A percentile compares a stretch with the other conserved stretches of the same genome.
These are phyloP conservation scores for Sanguinoderma infundibulare DNA, from an alignment of 1,284 basidiomycete species.

Conservation along the genomic window DNA sequence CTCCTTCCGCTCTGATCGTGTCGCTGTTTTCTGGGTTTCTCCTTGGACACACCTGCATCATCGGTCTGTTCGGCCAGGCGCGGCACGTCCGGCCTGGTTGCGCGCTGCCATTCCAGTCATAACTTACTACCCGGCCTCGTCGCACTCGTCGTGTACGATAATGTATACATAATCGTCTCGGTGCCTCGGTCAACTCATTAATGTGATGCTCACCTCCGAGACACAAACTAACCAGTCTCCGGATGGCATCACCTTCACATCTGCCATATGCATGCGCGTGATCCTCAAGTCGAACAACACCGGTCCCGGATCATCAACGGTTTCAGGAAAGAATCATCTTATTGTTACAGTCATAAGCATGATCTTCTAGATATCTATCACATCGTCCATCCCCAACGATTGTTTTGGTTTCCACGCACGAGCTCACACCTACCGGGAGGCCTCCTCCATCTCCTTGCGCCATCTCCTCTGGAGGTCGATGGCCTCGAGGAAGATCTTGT, in stretches of 20 bases:
- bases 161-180: neutral
- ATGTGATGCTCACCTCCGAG: neutral
- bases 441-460: constrained; percentile 73
- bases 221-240: neutral
- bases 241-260: neutral
- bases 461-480: constrained; percentile 89
- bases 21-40: neutral
- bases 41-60: neutral
- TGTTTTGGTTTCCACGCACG: neutral
- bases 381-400: neutral
- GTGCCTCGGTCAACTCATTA: neutral
- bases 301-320: neutral
- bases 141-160: neutral
- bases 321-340: neutral
- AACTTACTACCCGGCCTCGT: neutral
- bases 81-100: constrained; percentile 14
- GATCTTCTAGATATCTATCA: neutral
- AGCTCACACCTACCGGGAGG: constrained; percentile 26
- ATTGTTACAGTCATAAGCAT: neutral
- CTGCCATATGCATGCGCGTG: too few relatives aligned
- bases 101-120: neutral
- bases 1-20: neutral
- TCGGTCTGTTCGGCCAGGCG: neutral
- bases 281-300: too few relatives aligned
- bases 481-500: constrained; percentile 89